Evolutionary conservation across 2,329 filamentous ascomycete genomes (phyloP), one percentile per base, ranked within the genome.

Genomic region (Paecilomyces fulvus): DNA sequence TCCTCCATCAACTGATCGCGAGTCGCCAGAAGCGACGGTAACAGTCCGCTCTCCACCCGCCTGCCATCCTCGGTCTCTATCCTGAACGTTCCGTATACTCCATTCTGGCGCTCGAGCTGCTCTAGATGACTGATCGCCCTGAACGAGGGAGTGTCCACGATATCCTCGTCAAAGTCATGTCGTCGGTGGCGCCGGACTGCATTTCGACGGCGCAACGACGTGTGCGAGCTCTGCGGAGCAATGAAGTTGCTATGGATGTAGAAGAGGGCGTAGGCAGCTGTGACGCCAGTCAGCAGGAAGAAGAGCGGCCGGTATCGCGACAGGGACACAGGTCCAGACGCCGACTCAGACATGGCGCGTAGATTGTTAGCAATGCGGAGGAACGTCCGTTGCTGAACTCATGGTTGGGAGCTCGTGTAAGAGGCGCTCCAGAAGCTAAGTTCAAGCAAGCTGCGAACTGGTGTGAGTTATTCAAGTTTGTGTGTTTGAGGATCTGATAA

Each of bases 1-100:
- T 72, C 67, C 57, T 72, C 69, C 69, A 75, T 74, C 57, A 76
- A 64, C 59, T 74, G 72, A 51, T 75, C 71, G 37, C 69, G 66
- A 9, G 73, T 74, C 30, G 70, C 70, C 9, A 76, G 66, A 31
- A 75, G 65, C 12, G 73, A 75, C 11, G 73, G 73, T n/a, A 75
- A 63, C 25, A 76, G 63, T 3, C 71, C 70, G 55, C 72, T 74
- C 61, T 75, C 72, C 52, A 75, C 70, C 21, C 70, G 65, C 21
- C 71, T 67, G 0, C 72, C 72, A 65, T 73, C 70, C 57, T 73
- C 71, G 1, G 73, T 73, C 56, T 75, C 72, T 46, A 75, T 73
- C 11, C 72, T 67, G 23, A 76, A 75, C 9, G 70, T 74, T 11
- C 73, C 73, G 49, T 76, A 76, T 10, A 73, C 68, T 43, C 71